Conservation (phyloP, 768 basidiomycete species). For the Boletus speciosus region DNA sequence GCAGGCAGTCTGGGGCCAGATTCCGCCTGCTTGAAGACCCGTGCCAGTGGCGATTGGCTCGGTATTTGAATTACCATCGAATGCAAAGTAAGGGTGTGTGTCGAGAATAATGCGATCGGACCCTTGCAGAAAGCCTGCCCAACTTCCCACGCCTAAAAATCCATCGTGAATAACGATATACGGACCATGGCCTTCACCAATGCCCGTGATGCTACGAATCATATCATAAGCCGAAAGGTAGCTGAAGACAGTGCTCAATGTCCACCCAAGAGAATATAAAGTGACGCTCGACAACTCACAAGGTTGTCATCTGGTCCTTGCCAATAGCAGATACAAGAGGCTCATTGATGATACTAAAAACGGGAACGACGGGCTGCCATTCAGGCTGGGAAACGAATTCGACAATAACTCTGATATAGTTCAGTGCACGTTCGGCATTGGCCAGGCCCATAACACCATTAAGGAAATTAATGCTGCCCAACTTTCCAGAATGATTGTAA, state of each 20-base stretch:
- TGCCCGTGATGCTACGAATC: constrained; percentile 70
- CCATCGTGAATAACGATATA: constrained; percentile 63
- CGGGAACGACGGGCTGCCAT: constrained; percentile 58
- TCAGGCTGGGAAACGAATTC: constrained; percentile 81
- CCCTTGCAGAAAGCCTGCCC: constrained; percentile 52
- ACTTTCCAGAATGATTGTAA: constrained; percentile 59
- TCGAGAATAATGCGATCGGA: constrained; percentile 62
- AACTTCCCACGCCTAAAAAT: constrained; percentile 45
- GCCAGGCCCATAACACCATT: constrained; percentile 79
- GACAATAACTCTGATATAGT: constrained; percentile 69
- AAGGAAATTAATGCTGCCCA: constrained; percentile 60
- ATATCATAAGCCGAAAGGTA: constrained; percentile 57
- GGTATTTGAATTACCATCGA: constrained; percentile 37
- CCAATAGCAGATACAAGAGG: constrained; percentile 53
- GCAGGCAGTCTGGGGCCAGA: constrained; percentile 53
- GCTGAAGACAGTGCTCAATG: constrained; percentile 31
- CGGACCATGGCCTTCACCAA: constrained; percentile 60
- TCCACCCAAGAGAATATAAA: not conserved
- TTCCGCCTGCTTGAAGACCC: constrained; percentile 37
- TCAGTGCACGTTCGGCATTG: constrained; percentile 75
- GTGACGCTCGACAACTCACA: constrained; percentile 44
- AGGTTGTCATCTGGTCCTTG: constrained; percentile 47
- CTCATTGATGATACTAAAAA: constrained; percentile 68
- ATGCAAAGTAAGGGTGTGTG: constrained; percentile 67
- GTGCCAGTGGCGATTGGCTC: constrained; percentile 34